Evolutionary conservation across 2,329 filamentous ascomycete species (phyloP).

Genomic region (Colletotrichum tofieldiae): DNA sequence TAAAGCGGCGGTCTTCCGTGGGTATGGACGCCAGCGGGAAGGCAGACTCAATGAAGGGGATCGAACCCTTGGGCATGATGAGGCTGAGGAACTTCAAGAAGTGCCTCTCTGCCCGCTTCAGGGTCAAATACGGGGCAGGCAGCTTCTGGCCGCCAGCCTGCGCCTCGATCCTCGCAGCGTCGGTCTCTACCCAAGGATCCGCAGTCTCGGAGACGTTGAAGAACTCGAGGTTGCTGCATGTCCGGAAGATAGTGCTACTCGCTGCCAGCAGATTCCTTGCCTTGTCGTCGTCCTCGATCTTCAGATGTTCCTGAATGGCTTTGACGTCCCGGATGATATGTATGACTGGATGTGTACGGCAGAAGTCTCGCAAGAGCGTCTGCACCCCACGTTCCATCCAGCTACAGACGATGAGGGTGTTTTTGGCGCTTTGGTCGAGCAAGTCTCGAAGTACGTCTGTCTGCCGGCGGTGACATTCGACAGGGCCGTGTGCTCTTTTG

Average conservation of each 20-base stretch:
- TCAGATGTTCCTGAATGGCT: slow-evolving; percentile 76
- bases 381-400: slow-evolving; percentile 78
- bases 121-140: slow-evolving; percentile 73
- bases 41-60: slow-evolving; percentile 74
- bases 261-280: slow-evolving; percentile 72
- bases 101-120: slow-evolving; percentile 79
- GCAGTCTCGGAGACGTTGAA: slow-evolving; percentile 77
- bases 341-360: slow-evolving; percentile 77
- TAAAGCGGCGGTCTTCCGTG: slow-evolving; percentile 74
- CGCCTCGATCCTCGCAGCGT: slow-evolving; percentile 35
- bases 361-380: slow-evolving; percentile 73
- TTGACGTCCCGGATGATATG: slow-evolving; percentile 77
- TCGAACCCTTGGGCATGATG: slow-evolving; percentile 67
- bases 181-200: slow-evolving; percentile 37
- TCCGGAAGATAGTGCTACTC: slow-evolving; percentile 72
- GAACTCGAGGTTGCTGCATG: slow-evolving; percentile 82
- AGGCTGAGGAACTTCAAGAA: slow-evolving; percentile 79
- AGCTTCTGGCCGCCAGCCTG: slow-evolving; percentile 53
- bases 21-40: slow-evolving; percentile 76
- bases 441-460: slow-evolving; percentile 73
- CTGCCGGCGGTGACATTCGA: slow-evolving; percentile 76
- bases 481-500: slow-evolving; percentile 73
- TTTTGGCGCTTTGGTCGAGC: slow-evolving; percentile 70
- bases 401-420: slow-evolving; percentile 80
- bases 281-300: slow-evolving; percentile 68